phyloP scores from a whole-genome alignment of 2,329 filamentous ascomycete species.

The Stachybotrys chartarum region DNA sequence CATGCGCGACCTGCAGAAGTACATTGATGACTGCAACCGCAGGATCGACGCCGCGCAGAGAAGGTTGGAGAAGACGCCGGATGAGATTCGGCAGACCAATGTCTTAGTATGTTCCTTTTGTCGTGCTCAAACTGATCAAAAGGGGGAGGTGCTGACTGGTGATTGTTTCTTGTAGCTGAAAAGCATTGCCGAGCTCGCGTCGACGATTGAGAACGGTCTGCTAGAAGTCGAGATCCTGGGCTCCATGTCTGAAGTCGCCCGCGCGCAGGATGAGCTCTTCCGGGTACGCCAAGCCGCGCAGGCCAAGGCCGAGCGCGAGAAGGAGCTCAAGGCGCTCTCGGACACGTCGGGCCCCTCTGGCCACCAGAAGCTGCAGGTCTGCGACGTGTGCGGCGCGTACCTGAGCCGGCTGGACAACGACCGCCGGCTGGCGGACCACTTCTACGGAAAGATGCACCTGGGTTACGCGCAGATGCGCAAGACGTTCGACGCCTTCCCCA shows the following conservation, averaged over 20 bases:
- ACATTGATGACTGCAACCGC: constrained; percentile 94
- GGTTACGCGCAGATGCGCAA: constrained; percentile 98
- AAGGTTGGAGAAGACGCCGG: constrained; percentile 90
- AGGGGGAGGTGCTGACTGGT: constrained; percentile 19
- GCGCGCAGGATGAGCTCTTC: constrained; percentile 82
- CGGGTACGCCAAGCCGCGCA: constrained; percentile 74
- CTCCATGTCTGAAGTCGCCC: constrained; percentile 71
- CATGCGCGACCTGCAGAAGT: constrained; percentile 89
- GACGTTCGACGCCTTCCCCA: constrained; percentile 78
- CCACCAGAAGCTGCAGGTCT: constrained; percentile 97
- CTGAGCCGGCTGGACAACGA: constrained; percentile 91
- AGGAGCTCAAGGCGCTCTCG: constrained; percentile 80
- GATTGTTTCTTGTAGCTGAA: constrained; percentile 47
- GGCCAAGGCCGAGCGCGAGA: constrained; percentile 75
- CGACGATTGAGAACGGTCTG: constrained; percentile 73
- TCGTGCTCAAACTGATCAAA: constrained; percentile 47
- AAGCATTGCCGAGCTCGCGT: constrained; percentile 72
- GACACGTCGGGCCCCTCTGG: constrained; percentile 90
- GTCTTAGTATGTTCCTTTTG: constrained; percentile 47
- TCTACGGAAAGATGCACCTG: constrained; percentile 99
- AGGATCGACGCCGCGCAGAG: constrained; percentile 87
- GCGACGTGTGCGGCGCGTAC: constrained; percentile 96
- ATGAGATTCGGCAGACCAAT: constrained; percentile 95
- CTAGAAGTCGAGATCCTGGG: constrained; percentile 81
- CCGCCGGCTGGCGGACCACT: constrained; percentile 87